Conservation (phyloP, 495 filamentous ascomycete species). For the Rusavskia elegans region DNA sequence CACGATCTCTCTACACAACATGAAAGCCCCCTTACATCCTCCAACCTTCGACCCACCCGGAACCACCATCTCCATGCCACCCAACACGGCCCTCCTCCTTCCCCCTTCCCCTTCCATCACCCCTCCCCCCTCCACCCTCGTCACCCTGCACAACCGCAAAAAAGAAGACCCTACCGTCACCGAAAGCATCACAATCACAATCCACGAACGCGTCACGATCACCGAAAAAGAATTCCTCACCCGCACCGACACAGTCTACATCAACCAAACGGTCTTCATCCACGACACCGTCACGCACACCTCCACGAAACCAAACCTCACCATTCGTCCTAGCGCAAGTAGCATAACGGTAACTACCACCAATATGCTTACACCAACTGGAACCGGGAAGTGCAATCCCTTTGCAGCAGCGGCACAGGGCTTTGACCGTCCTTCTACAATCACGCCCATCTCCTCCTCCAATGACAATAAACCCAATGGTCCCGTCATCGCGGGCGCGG, state of each 20-base stretch:
- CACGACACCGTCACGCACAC: not conserved
- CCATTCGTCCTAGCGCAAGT: too few species aligned
- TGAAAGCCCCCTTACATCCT: too few species aligned
- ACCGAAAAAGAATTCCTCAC: not conserved
- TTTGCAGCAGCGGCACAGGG: too few species aligned
- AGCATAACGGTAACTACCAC: too few species aligned
- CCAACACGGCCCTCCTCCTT: not conserved
- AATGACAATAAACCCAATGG: not conserved
- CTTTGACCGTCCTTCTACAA: too few species aligned
- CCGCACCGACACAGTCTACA: not conserved
- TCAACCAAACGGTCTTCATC: not conserved
- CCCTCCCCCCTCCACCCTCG: not conserved
- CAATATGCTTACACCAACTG: too few species aligned
- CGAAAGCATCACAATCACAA: not conserved
- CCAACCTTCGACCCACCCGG: too few species aligned
- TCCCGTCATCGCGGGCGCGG: not conserved
- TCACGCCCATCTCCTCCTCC: too few species aligned
- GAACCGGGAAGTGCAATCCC: too few species aligned
- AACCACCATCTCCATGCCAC: not conserved
- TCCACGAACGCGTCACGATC: not conserved
- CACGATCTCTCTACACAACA: too few species aligned
- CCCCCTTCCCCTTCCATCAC: not conserved
- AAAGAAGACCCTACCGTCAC: not conserved
- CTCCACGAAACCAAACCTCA: not conserved
- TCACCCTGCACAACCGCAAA: not conserved